phyloP scores from a whole-genome alignment of 2,329 filamentous ascomycete genomes.

The Cordyceps farinosa region DNA sequence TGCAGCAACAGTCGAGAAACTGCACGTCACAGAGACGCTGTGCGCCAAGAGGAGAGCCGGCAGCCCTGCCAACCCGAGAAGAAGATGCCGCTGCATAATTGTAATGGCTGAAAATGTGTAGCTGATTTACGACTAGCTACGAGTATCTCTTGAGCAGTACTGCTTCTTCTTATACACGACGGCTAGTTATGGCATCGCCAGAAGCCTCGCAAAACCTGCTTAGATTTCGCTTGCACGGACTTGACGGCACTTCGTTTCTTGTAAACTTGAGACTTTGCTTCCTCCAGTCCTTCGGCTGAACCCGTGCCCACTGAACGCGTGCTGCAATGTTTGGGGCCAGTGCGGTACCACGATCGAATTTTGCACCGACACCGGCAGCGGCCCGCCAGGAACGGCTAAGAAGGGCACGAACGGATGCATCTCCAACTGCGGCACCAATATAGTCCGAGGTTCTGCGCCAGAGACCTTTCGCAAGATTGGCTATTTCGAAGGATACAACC shows the following conservation, averaged over 20 bases:
- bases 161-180: neutral
- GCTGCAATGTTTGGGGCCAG: constrained; percentile 36
- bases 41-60: neutral
- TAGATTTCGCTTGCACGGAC: neutral
- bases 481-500: constrained; percentile 23
- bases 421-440: constrained; percentile 27
- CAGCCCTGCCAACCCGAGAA: neutral
- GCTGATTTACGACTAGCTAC: neutral
- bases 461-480: constrained; percentile 19
- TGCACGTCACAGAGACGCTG: neutral
- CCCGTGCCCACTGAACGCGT: constrained; percentile 30
- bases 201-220: neutral
- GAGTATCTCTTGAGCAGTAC: neutral
- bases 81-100: neutral
- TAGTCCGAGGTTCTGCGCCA: constrained; percentile 20
- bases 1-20: neutral
- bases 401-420: constrained; percentile 17
- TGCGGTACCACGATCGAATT: constrained; percentile 40
- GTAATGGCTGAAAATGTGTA: neutral
- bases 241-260: neutral
- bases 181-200: neutral
- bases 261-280: neutral
- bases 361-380: constrained; percentile 26
- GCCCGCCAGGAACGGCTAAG: constrained; percentile 17
- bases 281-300: constrained; percentile 25